Percentiles rank a stretch among this genome's conserved stretches.
Evolutionary conservation across 176 grass and related monocot genomes (phyloP).

Genomic region (Carex parvula): DNA sequence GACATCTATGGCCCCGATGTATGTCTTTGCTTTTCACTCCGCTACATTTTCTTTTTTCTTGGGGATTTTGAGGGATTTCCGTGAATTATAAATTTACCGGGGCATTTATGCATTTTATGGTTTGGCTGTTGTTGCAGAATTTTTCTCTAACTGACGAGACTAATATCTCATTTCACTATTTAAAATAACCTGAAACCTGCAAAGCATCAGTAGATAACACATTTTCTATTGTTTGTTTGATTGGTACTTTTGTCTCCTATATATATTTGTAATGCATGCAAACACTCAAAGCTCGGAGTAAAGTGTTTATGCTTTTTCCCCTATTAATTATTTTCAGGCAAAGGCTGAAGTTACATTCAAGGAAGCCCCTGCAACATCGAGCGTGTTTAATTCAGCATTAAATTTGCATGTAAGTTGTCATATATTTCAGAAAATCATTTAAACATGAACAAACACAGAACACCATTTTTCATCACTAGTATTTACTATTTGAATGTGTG

Average conservation of each 20-base stretch:
- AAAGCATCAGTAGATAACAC: neutral
- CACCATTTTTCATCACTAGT: neutral
- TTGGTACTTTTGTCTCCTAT: neutral
- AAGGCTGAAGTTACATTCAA: slow-evolving; percentile 75
- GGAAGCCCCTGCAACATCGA: slow-evolving; percentile 1
- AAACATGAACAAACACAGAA: neutral
- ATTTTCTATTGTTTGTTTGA: neutral
- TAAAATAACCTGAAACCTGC: neutral
- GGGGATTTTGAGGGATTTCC: neutral
- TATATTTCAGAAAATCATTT: neutral
- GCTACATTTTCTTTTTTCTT: neutral
- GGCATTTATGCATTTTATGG: neutral
- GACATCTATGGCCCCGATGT: slow-evolving; percentile 47
- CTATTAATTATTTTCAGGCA: slow-evolving; percentile 39
- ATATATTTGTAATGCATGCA: neutral
- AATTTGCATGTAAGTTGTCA: slow-evolving; percentile 57
- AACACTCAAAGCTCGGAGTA: neutral
- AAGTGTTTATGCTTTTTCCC: neutral
- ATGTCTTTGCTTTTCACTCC: neutral
- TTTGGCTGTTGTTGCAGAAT: neutral
- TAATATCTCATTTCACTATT: neutral
- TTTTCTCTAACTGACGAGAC: neutral
- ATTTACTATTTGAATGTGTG: neutral
- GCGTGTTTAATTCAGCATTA: slow-evolving; percentile 44
- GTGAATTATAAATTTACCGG: neutral